These are phyloP conservation scores for Botrytis squamosa DNA, from an alignment of 2,329 filamentous ascomycete species.

Conservation along the genomic window DNA sequence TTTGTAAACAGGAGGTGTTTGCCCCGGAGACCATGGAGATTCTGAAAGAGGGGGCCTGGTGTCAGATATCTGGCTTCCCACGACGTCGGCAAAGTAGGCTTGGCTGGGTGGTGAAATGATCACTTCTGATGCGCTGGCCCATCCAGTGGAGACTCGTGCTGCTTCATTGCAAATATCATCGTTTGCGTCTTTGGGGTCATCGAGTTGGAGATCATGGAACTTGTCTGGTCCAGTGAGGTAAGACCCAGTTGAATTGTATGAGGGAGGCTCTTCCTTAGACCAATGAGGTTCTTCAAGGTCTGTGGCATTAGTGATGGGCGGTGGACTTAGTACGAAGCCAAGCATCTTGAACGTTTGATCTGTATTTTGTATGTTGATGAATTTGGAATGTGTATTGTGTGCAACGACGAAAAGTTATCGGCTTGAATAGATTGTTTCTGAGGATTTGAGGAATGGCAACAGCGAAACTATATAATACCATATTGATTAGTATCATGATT, in stretches of 20 bases:
- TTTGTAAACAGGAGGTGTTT: not conserved
- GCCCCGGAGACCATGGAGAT: not conserved
- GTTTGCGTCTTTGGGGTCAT: not conserved
- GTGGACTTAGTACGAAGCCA: too few species aligned
- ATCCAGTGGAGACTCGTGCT: not conserved
- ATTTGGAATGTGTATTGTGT: not conserved
- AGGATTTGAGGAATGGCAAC: too few species aligned
- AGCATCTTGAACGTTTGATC: not conserved
- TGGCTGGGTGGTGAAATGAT: not conserved
- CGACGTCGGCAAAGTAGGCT: not conserved
- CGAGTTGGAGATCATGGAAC: not conserved
- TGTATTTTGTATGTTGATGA: not conserved
- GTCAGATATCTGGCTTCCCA: rapidly evolving
- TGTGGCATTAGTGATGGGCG: too few species aligned
- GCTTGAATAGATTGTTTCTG: not conserved
- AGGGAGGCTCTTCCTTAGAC: not conserved
- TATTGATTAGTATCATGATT: not conserved
- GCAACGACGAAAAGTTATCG: not conserved
- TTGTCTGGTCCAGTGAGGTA: not conserved
- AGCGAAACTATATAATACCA: not conserved
- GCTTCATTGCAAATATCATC: not conserved
- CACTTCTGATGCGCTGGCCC: not conserved
- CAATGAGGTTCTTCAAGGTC: not conserved
- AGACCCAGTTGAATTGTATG: not conserved
- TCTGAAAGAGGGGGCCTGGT: not conserved